Base-by-base conservation (phyloP, 495 filamentous ascomycete species). In the Articulospora tetracladia region DNA sequence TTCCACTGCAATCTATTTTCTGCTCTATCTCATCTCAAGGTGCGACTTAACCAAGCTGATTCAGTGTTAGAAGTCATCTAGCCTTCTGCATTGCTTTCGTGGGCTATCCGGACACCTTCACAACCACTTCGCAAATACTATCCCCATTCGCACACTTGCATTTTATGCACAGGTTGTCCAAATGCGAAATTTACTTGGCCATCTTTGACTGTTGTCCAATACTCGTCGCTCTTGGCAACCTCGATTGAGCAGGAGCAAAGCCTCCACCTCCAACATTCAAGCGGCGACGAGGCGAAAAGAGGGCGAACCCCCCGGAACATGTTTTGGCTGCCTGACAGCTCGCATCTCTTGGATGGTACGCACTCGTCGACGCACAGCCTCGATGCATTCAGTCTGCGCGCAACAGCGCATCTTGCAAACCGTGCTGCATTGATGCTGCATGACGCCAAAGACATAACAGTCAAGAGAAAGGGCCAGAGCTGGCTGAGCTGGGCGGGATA, bases 271-370 rank as follows among this genome's bases (percentile, higher is more conserved):
- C 22, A 44, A 3, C 41, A 12, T 46, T 58, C 26, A 53, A 26
- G 59, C 39, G 44, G 59, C 59, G 53, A 36, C 53, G 39, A 61
- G 59, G 59, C 59, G 39, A 61, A 39, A 51, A 55, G 46, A 41
- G 52, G 39, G 52, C 59, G 52, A 61, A 56, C 59, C 59, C 46
- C 47, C 17, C 53, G 15, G n/a, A 25, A 28, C 36, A 15, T 41
- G 19, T 47, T 46, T 27, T 49, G 36, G 50, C 19, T 51, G 59
- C 59, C 58, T 60, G 36, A 55, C 48, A 32, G 4, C 27, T 12
- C 15, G 8, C 36, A 26, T 41, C 44, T 56, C 13, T 28, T 10
- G 30, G 49, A 61, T 56, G 53, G 46, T 46, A 23, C 59, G 26
- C 30, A n/a, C 34, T 26, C 25, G 22, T 23, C 3, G 2, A 28